Evolutionary conservation across 2,329 filamentous ascomycete species (phyloP).

Genomic region (Boeremia lycopersici): DNA sequence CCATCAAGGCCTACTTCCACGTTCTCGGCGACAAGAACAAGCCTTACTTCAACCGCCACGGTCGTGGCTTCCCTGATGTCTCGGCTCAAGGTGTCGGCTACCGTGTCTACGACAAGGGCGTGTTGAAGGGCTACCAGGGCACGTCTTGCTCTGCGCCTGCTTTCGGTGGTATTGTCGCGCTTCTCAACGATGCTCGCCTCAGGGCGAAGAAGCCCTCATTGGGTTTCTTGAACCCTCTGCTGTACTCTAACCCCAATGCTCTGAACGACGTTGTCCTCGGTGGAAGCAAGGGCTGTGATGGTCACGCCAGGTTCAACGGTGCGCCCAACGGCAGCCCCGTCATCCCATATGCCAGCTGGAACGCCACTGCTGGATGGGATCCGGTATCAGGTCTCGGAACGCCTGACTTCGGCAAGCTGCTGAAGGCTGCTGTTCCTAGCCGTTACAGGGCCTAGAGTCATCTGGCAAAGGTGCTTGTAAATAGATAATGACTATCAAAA

Average conservation of each 20-base stretch:
- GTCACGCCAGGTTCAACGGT: constrained; percentile 31
- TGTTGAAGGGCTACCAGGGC: constrained; percentile 45
- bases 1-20: constrained; percentile 54
- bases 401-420: constrained; percentile 38
- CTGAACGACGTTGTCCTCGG: constrained; percentile 55
- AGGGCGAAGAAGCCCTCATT: constrained; percentile 55
- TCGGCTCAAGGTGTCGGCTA: constrained; percentile 59
- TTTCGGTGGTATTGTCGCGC: constrained; percentile 62
- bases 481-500: background rate
- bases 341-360: constrained; percentile 39
- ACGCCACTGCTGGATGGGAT: constrained; percentile 44
- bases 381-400: constrained; percentile 41
- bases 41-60: constrained; percentile 58
- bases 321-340: constrained; percentile 38
- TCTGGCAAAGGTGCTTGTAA: background rate
- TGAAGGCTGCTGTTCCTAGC: constrained; percentile 34
- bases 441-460: constrained; percentile 27
- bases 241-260: constrained; percentile 56
- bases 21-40: constrained; percentile 50
- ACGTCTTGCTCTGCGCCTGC: constrained; percentile 63
- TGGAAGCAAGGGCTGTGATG: constrained; percentile 46
- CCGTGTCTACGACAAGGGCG: constrained; percentile 47
- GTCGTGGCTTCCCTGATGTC: constrained; percentile 68
- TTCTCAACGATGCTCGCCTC: constrained; percentile 67
- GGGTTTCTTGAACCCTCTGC: constrained; percentile 66